These are phyloP conservation scores for Eragrostis nindensis DNA, from an alignment of 176 grass and related monocot species.

Conservation along the genomic window DNA sequence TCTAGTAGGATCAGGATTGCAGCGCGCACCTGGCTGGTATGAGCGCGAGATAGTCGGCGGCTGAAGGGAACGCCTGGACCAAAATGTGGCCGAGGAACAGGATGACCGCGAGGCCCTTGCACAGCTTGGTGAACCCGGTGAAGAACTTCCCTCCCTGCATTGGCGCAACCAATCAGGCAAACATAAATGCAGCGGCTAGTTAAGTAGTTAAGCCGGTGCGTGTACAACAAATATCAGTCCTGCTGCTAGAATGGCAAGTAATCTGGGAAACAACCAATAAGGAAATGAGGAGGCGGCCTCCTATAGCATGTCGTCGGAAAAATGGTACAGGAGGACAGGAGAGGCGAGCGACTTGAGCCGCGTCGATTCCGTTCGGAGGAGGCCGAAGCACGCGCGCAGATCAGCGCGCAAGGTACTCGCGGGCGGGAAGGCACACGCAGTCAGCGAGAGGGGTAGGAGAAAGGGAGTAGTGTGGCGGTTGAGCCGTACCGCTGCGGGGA, in stretches of 20 bases:
- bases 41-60: conserved; percentile 64
- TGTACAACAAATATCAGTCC: not conserved
- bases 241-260: not conserved
- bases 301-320: not conserved
- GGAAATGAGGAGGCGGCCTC: too few species aligned
- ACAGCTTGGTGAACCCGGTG: conserved; percentile 79
- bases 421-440: not conserved
- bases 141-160: conserved; percentile 67
- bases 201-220: not conserved
- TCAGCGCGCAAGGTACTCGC: not conserved
- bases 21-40: conserved; percentile 77
- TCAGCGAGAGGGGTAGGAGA: not conserved
- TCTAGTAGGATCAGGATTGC: not conserved
- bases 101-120: conserved; percentile 79
- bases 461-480: not conserved
- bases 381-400: not conserved
- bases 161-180: not conserved
- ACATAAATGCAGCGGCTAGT: not conserved
- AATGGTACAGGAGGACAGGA: not conserved
- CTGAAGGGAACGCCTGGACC: conserved; percentile 69
- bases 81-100: conserved; percentile 65
- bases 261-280: not conserved
- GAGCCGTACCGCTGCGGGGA: conserved; percentile 18
- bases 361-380: not conserved
- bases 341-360: not conserved